These are phyloP conservation scores for Pigoraptor vietnamica DNA, from an alignment of 78 protist species.

Conservation along the genomic window DNA sequence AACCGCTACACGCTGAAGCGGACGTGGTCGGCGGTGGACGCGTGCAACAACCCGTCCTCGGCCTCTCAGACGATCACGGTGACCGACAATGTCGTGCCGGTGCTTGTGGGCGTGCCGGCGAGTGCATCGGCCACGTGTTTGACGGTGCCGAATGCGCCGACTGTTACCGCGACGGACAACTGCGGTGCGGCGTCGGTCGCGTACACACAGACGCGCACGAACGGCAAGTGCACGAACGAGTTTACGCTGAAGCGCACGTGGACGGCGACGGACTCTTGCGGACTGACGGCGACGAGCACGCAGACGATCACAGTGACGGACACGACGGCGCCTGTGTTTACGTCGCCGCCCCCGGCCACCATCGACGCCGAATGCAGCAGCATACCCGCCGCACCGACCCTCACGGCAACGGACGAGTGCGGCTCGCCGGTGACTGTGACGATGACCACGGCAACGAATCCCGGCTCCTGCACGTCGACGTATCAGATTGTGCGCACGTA, in stretches of 20 bases:
- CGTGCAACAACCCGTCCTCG: background rate
- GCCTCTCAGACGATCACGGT: background rate
- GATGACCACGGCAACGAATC: too few species aligned
- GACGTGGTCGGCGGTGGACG: background rate
- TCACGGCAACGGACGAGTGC: background rate
- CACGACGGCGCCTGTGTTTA: background rate
- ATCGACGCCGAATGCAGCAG: background rate
- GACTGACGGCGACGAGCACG: background rate
- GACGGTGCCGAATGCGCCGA: background rate
- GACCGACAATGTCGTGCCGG: background rate
- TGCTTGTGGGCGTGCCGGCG: background rate
- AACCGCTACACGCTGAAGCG: background rate
- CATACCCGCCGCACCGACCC: background rate
- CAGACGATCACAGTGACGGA: background rate
- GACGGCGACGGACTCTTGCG: background rate
- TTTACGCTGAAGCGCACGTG: background rate
- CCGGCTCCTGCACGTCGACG: too few species aligned
- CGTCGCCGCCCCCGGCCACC: background rate
- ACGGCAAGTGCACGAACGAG: background rate
- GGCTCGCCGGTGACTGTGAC: too few species aligned
- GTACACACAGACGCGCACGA: background rate
- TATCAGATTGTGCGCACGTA: too few species aligned
- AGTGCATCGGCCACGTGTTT: background rate
- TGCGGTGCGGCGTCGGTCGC: background rate
- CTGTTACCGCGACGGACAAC: background rate